Conservation (phyloP, 139 green algal species). For the Chara braunii region DNA sequence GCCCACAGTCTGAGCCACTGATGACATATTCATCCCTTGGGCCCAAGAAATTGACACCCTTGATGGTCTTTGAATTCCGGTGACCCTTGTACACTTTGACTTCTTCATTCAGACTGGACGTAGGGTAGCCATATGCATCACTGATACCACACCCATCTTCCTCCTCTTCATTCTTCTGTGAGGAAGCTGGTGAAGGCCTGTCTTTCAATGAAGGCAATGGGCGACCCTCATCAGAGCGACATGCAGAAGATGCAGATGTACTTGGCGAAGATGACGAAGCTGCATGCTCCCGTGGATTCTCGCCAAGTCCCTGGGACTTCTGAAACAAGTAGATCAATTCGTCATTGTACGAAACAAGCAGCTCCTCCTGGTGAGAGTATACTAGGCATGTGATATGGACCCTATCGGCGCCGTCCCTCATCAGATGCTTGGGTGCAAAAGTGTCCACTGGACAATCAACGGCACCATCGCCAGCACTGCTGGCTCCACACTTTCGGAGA, state of each 20-base stretch:
- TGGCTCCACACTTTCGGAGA: background rate
- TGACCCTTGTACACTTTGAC: slow-evolving; percentile 47
- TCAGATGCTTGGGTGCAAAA: background rate
- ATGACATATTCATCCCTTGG: slow-evolving; percentile 35
- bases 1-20: slow-evolving; percentile 42
- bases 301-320: background rate
- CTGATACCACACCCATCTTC: background rate
- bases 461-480: background rate
- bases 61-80: slow-evolving; percentile 54
- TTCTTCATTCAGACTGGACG: too few relatives aligned
- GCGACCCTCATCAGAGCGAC: too few relatives aligned
- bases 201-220: too few relatives aligned
- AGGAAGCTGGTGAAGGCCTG: background rate
- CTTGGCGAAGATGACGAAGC: too few relatives aligned
- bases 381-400: slow-evolving; percentile 39
- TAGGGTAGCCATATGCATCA: too few relatives aligned
- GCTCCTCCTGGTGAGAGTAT: slow-evolving; percentile 41
- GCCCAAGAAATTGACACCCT: slow-evolving; percentile 43
- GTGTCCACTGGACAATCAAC: background rate
- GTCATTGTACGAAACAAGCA: slow-evolving; percentile 63
- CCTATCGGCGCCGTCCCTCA: background rate
- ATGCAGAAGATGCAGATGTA: too few relatives aligned
- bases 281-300: too few relatives aligned
- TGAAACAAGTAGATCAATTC: slow-evolving; percentile 43
- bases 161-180: slow-evolving; percentile 2